Percentiles rank a stretch among this genome's conserved stretches.
Evolutionary conservation across 2,329 filamentous ascomycete species (phyloP).

Genomic region (Apiospora aurea): DNA sequence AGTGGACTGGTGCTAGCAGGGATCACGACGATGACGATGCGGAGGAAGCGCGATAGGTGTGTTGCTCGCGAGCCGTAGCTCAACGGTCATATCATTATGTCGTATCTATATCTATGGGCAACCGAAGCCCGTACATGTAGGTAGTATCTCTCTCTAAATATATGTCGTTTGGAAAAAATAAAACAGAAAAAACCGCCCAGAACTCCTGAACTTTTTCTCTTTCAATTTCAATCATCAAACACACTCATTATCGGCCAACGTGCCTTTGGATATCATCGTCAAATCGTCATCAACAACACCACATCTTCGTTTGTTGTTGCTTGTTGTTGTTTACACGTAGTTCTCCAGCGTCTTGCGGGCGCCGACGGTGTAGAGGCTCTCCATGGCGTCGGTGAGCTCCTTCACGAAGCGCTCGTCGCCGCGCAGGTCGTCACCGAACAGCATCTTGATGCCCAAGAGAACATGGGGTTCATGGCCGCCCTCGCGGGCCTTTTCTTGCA

Average conservation of each 20-base stretch:
- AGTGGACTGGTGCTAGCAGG: not conserved
- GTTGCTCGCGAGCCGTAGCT: not conserved
- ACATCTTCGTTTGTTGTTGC: not conserved
- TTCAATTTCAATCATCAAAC: not conserved
- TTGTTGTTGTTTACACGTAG: constrained; percentile 40
- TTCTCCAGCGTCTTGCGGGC: constrained; percentile 57
- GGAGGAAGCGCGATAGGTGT: no score
- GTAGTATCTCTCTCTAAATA: constrained; percentile 13
- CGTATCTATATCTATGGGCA: constrained; percentile 12
- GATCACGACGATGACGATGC: not conserved
- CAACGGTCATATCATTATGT: constrained; percentile 6
- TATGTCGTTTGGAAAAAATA: not conserved
- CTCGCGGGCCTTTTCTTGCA: constrained; percentile 52
- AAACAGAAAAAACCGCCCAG: not conserved
- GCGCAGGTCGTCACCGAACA: constrained; percentile 61
- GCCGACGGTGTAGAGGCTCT: constrained; percentile 54
- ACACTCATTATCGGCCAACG: not conserved
- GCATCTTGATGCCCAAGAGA: constrained; percentile 53
- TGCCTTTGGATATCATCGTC: not conserved
- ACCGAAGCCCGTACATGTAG: constrained; percentile 4
- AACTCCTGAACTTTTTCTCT: constrained; percentile 14
- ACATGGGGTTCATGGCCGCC: constrained; percentile 50
- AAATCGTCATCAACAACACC: not conserved
- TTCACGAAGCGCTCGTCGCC: constrained; percentile 54
- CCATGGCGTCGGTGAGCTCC: constrained; percentile 55